phyloP scores from a whole-genome alignment of 148 eudicot genomes.

The Tetragonia tetragonoides region DNA sequence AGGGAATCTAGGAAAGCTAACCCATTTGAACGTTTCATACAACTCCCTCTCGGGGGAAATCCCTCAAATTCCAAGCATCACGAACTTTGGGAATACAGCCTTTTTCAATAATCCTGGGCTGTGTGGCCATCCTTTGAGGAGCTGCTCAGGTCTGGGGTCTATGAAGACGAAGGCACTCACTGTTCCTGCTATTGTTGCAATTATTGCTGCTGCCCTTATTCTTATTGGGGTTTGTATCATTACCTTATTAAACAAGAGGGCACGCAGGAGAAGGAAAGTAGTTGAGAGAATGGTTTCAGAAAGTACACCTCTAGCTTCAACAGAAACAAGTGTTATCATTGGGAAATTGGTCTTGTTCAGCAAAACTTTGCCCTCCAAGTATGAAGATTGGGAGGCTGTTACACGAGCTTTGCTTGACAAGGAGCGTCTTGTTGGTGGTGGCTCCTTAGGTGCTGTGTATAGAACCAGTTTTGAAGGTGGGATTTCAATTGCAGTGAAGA shows the following conservation, averaged over 20 bases:
- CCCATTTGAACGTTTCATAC: slow-evolving; percentile 75
- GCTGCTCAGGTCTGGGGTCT: slow-evolving; percentile 31
- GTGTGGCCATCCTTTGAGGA: slow-evolving; percentile 62
- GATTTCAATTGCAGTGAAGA: slow-evolving; percentile 77
- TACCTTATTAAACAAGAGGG: slow-evolving; percentile 68
- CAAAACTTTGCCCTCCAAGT: slow-evolving; percentile 82
- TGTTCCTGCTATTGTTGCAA: slow-evolving; percentile 74
- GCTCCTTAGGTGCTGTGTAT: slow-evolving; percentile 77
- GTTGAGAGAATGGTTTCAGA: slow-evolving; percentile 46
- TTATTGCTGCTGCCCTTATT: slow-evolving; percentile 81
- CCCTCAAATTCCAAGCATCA: slow-evolving; percentile 51
- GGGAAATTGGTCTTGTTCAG: slow-evolving; percentile 95
- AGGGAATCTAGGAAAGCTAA: slow-evolving; percentile 48
- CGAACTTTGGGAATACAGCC: slow-evolving; percentile 57
- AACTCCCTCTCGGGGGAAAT: slow-evolving; percentile 70
- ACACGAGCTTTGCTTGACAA: slow-evolving; percentile 85
- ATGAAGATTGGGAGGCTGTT: slow-evolving; percentile 95
- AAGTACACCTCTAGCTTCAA: slow-evolving; percentile 71
- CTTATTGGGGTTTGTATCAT: slow-evolving; percentile 74
- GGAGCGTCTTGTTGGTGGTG: slow-evolving; percentile 72
- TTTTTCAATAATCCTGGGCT: slow-evolving; percentile 70
- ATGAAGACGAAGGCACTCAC: slow-evolving; percentile 62
- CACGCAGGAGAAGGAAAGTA: slow-evolving; percentile 45
- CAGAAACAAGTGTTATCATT: slow-evolving; percentile 64
- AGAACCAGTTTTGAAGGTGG: slow-evolving; percentile 81